Evolutionary conservation across 805 yeast species (phyloP).

Genomic region (Cyberlindnera xishuangbannaensis): DNA sequence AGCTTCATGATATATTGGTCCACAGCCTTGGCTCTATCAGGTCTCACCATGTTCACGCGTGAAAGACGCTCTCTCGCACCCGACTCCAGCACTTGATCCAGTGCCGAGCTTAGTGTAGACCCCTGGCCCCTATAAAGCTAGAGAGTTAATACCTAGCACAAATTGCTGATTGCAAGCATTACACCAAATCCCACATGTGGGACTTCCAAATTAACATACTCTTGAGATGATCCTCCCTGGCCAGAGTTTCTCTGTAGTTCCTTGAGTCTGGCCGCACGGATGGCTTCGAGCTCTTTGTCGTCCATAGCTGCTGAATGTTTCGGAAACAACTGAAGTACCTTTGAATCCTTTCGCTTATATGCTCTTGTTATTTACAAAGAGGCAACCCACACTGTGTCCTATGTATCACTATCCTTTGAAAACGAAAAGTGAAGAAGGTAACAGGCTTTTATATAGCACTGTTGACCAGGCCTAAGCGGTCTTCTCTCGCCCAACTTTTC

Average conservation of each 20-base stretch:
- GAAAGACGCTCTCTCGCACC: constrained; percentile 84
- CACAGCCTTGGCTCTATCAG: constrained; percentile 85
- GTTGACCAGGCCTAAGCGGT: no score
- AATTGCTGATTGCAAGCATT: no score
- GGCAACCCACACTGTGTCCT: no score
- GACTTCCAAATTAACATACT: constrained; percentile 12
- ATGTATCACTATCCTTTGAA: no score
- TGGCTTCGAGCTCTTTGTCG: constrained; percentile 80
- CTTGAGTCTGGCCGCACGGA: constrained; percentile 85
- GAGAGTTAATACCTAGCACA: no score
- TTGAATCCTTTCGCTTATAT: neutral
- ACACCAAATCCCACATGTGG: no score
- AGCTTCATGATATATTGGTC: constrained; percentile 72
- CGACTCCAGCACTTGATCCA: constrained; percentile 72
- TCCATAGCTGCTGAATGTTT: constrained; percentile 47
- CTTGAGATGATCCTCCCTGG: constrained; percentile 16
- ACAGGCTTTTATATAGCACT: no score
- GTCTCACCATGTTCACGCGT: constrained; percentile 82
- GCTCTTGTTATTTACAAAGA: no score
- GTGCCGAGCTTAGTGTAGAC: constrained; percentile 20
- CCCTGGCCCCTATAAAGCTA: constrained; percentile 2
- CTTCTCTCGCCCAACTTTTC: no score
- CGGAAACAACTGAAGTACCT: no score
- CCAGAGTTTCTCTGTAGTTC: constrained; percentile 65
- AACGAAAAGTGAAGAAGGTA: no score